Percentiles rank a stretch among this genome's conserved stretches.
Evolutionary conservation across 2,329 filamentous ascomycete genomes (phyloP).

Genomic region (Botrytis fragariae): DNA sequence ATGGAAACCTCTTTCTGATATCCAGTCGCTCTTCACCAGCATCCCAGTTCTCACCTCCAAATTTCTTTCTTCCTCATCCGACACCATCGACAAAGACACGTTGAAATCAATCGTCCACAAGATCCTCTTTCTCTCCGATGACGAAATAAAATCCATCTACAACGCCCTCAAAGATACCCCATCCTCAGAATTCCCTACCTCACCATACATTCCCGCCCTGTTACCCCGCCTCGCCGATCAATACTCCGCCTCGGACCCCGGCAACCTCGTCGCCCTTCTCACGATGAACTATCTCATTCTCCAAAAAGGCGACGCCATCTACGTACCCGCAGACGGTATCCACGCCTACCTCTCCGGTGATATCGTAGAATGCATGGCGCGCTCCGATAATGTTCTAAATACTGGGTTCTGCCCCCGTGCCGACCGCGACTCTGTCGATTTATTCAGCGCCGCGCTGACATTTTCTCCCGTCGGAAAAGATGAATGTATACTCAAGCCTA

Average conservation of each 20-base stretch:
- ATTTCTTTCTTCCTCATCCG: conserved; percentile 30
- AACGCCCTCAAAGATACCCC: conserved; percentile 50
- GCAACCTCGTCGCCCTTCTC: conserved; percentile 65
- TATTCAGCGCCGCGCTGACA: conserved; percentile 61
- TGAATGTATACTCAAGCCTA: conserved; percentile 54
- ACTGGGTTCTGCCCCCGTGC: conserved; percentile 69
- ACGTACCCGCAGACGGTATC: conserved; percentile 91
- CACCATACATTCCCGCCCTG: conserved; percentile 61
- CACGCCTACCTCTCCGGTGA: conserved; percentile 90
- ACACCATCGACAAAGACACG: conserved; percentile 53
- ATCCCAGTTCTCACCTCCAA: conserved; percentile 29
- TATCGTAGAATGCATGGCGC: conserved; percentile 97
- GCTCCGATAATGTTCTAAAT: conserved; percentile 87
- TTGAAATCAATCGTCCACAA: conserved; percentile 51
- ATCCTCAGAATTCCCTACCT: conserved; percentile 47
- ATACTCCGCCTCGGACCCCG: conserved; percentile 62
- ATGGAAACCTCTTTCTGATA: conserved; percentile 63
- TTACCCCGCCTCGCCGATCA: conserved; percentile 63
- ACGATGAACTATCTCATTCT: conserved; percentile 73
- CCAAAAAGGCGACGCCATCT: conserved; percentile 77
- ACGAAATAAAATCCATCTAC: conserved; percentile 45
- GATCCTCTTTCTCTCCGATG: conserved; percentile 47
- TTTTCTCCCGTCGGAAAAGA: conserved; percentile 60
- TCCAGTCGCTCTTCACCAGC: conserved; percentile 53
- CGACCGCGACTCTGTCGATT: conserved; percentile 61